Conservation (phyloP, 2,329 filamentous ascomycete genomes). For the Paradendryphiella salina region DNA sequence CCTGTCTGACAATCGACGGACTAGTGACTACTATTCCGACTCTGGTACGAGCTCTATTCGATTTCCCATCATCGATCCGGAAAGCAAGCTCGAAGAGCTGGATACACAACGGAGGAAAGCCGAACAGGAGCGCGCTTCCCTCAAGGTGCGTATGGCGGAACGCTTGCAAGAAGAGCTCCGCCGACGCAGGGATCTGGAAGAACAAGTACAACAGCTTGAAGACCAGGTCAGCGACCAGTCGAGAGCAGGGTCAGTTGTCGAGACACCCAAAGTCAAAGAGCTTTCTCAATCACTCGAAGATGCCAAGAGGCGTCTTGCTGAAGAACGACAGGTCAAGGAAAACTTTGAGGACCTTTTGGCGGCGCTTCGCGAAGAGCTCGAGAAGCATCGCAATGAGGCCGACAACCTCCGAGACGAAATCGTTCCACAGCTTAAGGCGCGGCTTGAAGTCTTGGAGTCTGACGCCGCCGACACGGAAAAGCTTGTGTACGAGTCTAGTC, state of each 20-base stretch:
- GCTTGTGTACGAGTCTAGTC: conserved; percentile 76
- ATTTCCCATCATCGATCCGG: conserved; percentile 65
- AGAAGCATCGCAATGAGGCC: conserved; percentile 80
- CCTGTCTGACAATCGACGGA: conserved; percentile 68
- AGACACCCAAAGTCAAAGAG: conserved; percentile 66
- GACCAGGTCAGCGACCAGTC: conserved; percentile 62
- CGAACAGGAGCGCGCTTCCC: conserved; percentile 87
- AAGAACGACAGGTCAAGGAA: conserved; percentile 84
- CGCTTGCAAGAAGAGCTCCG: conserved; percentile 86
- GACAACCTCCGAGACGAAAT: conserved; percentile 91
- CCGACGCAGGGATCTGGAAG: conserved; percentile 74
- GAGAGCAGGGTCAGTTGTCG: conserved; percentile 30
- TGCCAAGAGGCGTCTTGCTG: conserved; percentile 74
- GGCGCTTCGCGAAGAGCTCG: conserved; percentile 79
- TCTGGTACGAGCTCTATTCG: conserved; percentile 86
- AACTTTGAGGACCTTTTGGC: conserved; percentile 92
- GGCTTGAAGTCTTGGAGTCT: conserved; percentile 75
- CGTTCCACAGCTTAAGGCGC: conserved; percentile 74
- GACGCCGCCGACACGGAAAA: conserved; percentile 73
- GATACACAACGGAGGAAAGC: conserved; percentile 79
- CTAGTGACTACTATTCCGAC: conserved; percentile 98
- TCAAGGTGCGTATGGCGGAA: conserved; percentile 80
- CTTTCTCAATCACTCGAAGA: conserved; percentile 82
- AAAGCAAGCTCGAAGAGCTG: conserved; percentile 67
- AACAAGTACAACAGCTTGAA: conserved; percentile 80